Conservation (phyloP, 1,284 basidiomycete genomes). For the Austroboletus rostrupii region DNA sequence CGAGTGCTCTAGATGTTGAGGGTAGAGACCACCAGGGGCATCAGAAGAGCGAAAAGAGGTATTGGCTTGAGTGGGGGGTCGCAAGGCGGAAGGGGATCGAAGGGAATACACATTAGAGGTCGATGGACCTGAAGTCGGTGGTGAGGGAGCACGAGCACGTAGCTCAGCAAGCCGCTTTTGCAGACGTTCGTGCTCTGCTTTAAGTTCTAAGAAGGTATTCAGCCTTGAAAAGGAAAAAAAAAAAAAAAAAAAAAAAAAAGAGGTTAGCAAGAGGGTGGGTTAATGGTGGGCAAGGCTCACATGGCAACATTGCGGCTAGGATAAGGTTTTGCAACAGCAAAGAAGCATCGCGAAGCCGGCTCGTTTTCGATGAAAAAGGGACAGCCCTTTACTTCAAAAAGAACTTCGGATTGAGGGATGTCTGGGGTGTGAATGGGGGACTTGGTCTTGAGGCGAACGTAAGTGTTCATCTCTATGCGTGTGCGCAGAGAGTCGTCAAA, state of each 20-base stretch:
- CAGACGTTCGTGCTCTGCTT: constrained; percentile 71
- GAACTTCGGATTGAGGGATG: constrained; percentile 40
- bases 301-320: constrained; percentile 69
- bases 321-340: constrained; percentile 73
- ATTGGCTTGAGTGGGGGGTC: constrained; percentile 10
- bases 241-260: too few relatives aligned
- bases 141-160: constrained; percentile 26
- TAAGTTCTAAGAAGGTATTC: constrained; percentile 74
- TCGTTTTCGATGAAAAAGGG: constrained; percentile 51
- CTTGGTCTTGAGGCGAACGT: constrained; percentile 53
- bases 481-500: constrained; percentile 53
- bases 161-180: constrained; percentile 50
- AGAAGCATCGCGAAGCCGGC: constrained; percentile 52
- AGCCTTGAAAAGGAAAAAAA: constrained; percentile 55
- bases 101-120: constrained; percentile 17
- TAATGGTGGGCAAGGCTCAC: constrained; percentile 39
- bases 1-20: constrained; percentile 12
- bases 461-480: constrained; percentile 51
- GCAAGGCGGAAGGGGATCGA: constrained; percentile 13
- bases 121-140: constrained; percentile 18
- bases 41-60: constrained; percentile 12
- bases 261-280: constrained; percentile 7
- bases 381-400: constrained; percentile 73
- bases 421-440: constrained; percentile 11
- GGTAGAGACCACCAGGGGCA: constrained; percentile 9